Base-by-base conservation (phyloP, 805 yeast genomes). In the Metschnikowia kunwiensis region DNA sequence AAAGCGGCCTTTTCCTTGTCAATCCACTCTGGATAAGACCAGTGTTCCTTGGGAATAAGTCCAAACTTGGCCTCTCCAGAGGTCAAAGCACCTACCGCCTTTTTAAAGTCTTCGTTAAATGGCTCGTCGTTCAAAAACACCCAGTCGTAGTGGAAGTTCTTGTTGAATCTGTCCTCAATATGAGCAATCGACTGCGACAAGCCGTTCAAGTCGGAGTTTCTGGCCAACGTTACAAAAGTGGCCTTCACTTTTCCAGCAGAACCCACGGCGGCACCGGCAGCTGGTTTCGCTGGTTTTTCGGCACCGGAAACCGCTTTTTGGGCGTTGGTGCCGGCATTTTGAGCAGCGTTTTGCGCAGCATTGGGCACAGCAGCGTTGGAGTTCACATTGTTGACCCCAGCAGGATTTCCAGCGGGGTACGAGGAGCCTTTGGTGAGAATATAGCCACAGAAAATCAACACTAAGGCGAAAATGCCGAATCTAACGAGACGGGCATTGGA, bases 121-220 rank as follows among this genome's bases (percentile, higher is more conserved):
- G 74, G 82, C 40, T 80, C 87, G 58, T 91, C 96, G 60, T 91
- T 91, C 51, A 91, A 70, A 60, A 91, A 93, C 18, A 88, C 93
- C 97, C 97, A 91, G 51, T 94, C 97, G 57, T 91, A 91, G 46
- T 84, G 73, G 65, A 65, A 89, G 31, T 84, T 73, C 12, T 65
- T 57, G 68, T 91, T 91, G 72, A 93, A 91, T 45, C 96, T 72
- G 60, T 88, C 97, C 63, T 91, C 97, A 36, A 89, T 75, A 31
- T 80, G 75, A 58, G 86, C 72, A 42, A 86, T 82, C 6, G 94
- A 78, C 21, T 68, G 74, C 29, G 77, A 63, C 34, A 86, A 61
- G 17, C 72, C 72, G 63, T 75, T 70, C 38, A 86, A 58, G 55
- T 86, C 95, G n/a, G 65, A 51, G 58, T 85, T 84, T 64, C 94